Evolutionary conservation across 352 stramenopile genomes (phyloP).

Genomic region (Phytophthora multivora): DNA sequence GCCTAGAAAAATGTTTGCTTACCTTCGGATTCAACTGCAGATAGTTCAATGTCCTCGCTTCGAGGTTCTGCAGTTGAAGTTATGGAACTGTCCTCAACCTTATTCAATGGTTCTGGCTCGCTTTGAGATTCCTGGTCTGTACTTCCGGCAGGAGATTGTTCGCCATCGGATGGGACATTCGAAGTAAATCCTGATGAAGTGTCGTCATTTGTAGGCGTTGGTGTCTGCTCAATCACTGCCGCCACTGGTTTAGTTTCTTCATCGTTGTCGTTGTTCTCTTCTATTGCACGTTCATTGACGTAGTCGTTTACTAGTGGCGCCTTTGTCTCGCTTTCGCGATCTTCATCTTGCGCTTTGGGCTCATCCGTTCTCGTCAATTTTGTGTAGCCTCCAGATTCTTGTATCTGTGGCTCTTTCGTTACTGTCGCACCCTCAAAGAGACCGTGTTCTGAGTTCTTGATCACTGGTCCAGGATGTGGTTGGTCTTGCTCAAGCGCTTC

Average conservation of each 20-base stretch:
- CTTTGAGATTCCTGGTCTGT: constrained; percentile 25
- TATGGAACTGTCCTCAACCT: background rate
- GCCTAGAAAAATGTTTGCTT: background rate
- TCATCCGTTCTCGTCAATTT: constrained; percentile 23
- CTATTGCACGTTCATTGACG: background rate
- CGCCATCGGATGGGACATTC: background rate
- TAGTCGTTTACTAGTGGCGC: background rate
- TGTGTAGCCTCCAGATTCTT: constrained; percentile 17
- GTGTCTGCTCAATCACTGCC: background rate
- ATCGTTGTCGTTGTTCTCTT: background rate
- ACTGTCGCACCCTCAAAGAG: background rate
- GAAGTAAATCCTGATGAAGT: background rate
- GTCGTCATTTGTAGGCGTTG: background rate
- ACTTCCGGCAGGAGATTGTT: constrained; percentile 19
- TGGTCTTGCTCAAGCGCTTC: constrained; percentile 41
- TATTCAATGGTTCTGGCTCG: constrained; percentile 1
- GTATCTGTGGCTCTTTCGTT: constrained; percentile 5
- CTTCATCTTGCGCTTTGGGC: constrained; percentile 4
- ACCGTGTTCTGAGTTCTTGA: constrained; percentile 16
- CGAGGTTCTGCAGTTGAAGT: background rate
- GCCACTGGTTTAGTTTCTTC: background rate
- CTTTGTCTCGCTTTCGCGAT: constrained; percentile 6
- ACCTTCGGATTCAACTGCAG: constrained; percentile 18
- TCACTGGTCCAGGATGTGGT: constrained; percentile 16
- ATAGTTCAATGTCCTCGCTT: background rate